Evolutionary conservation across 148 eudicot species (phyloP).

Genomic region (Dianthus caryophyllus): DNA sequence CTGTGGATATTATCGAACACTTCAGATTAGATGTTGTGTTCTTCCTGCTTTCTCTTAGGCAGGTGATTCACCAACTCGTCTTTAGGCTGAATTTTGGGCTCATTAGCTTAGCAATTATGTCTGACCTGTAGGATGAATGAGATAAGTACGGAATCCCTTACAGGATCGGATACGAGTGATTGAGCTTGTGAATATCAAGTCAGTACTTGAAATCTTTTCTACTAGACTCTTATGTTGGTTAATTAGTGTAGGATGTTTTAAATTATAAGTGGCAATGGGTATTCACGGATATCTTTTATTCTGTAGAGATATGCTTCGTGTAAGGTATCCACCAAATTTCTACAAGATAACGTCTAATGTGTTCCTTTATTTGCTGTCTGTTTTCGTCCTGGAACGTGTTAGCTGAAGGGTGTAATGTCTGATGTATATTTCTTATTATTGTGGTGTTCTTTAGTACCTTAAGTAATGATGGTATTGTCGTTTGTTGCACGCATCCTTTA

Average conservation of each 20-base stretch:
- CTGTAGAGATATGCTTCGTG: neutral
- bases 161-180: neutral
- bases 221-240: neutral
- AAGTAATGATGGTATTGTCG: neutral
- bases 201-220: neutral
- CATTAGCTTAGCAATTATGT: neutral
- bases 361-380: neutral
- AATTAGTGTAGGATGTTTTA: neutral
- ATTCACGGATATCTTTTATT: neutral
- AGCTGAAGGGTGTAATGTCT: neutral
- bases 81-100: neutral
- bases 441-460: neutral
- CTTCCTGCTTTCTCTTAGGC: neutral
- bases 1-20: neutral
- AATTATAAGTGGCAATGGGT: neutral
- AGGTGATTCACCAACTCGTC: neutral
- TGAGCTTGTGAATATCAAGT: neutral
- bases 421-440: neutral
- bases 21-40: constrained; percentile 5
- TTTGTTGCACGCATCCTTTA: neutral
- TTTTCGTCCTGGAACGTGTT: neutral
- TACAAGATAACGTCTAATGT: neutral
- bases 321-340: neutral
- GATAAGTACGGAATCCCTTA: neutral
- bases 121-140: neutral